phyloP scores from a whole-genome alignment of 2,329 filamentous ascomycete genomes.

The Alternaria tenuissima region DNA sequence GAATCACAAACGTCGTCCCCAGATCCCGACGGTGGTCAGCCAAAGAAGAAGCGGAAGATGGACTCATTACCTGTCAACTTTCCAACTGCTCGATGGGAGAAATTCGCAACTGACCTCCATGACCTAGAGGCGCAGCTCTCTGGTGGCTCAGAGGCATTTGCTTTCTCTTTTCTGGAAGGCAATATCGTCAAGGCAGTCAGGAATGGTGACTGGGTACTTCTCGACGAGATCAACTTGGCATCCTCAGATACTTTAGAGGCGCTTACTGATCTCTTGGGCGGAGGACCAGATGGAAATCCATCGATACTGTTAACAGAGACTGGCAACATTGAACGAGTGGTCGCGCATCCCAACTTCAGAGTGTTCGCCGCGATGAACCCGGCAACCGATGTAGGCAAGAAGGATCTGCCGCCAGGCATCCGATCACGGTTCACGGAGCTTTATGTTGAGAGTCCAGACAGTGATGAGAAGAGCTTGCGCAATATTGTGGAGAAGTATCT shows the following conservation, averaged over 20 bases:
- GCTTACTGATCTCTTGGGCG: slow-evolving; percentile 84
- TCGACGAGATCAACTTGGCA: slow-evolving; percentile 97
- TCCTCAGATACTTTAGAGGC: slow-evolving; percentile 94
- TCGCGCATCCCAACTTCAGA: slow-evolving; percentile 90
- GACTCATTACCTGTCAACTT: slow-evolving; percentile 60
- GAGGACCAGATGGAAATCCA: slow-evolving; percentile 74
- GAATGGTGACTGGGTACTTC: slow-evolving; percentile 94
- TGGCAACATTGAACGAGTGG: slow-evolving; percentile 87
- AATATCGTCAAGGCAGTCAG: slow-evolving; percentile 95
- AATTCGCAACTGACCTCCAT: slow-evolving; percentile 76
- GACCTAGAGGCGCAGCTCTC: slow-evolving; percentile 83
- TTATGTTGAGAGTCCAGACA: slow-evolving; percentile 91
- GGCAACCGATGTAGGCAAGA: slow-evolving; percentile 95
- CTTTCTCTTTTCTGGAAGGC: slow-evolving; percentile 95
- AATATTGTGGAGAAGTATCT: slow-evolving; percentile 90
- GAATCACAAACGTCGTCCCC: slow-evolving; percentile 52
- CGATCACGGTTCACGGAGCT: slow-evolving; percentile 94
- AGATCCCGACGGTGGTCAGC: slow-evolving; percentile 64
- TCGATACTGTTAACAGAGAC: slow-evolving; percentile 92
- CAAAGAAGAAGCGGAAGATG: slow-evolving; percentile 74
- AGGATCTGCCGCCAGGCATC: slow-evolving; percentile 87
- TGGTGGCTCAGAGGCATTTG: slow-evolving; percentile 77
- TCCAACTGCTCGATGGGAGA: slow-evolving; percentile 78
- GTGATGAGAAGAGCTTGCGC: slow-evolving; percentile 83
- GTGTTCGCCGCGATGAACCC: slow-evolving; percentile 99